Percentiles rank a stretch among this genome's conserved stretches.
Conservation (phyloP, 192 early-diverging fungal species). For the Helicostylum pulchrum region DNA sequence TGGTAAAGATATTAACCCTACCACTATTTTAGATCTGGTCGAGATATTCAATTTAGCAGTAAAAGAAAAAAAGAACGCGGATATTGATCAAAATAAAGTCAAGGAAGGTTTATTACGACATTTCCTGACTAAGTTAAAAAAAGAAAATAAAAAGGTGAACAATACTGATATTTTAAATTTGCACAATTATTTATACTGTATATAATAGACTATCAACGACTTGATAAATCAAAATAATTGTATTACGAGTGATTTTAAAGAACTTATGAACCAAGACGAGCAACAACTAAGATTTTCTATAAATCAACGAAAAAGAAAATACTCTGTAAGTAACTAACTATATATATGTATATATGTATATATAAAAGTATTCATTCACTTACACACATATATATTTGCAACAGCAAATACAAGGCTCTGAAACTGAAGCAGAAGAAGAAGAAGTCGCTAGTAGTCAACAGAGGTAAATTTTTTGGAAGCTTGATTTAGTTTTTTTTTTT, state of each 20-base stretch:
- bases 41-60: background rate
- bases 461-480: background rate
- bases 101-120: background rate
- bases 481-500: background rate
- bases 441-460: background rate
- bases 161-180: background rate
- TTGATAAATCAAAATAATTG: background rate
- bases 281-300: too few relatives aligned
- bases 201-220: constrained; percentile 1
- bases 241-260: background rate
- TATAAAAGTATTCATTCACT: too few relatives aligned
- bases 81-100: background rate
- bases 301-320: too few relatives aligned
- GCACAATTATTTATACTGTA: background rate
- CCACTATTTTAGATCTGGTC: background rate
- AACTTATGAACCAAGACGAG: background rate
- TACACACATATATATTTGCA: too few relatives aligned
- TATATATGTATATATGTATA: too few relatives aligned
- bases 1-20: background rate
- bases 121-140: constrained; percentile 4
- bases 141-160: background rate
- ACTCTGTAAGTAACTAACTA: too few relatives aligned
- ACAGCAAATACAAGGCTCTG: background rate
- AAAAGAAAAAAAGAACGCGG: background rate
- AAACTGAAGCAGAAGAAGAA: background rate